phyloP scores from a whole-genome alignment of 495 filamentous ascomycete genomes.

The Aeminium ludgeri region DNA sequence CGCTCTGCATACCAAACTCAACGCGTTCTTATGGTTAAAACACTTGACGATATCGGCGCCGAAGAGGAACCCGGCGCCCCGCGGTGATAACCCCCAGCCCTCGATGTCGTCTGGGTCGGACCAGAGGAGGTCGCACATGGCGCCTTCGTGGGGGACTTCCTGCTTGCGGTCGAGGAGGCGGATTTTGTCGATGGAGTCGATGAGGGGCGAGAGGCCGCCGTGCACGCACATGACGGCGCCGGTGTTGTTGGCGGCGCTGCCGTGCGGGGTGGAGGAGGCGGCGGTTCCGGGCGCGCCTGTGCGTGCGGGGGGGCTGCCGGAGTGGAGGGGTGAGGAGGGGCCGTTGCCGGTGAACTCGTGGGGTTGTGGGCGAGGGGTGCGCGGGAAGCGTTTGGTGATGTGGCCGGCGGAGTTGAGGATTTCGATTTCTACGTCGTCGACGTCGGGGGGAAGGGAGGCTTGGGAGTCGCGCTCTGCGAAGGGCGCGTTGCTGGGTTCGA shows the following conservation, averaged over 20 bases:
- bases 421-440: slow-evolving; percentile 77
- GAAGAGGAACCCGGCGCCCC: slow-evolving; percentile 91
- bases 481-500: slow-evolving; percentile 36
- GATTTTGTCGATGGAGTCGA: slow-evolving; percentile 93
- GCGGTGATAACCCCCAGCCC: slow-evolving; percentile 88
- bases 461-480: slow-evolving; percentile 23
- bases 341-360: slow-evolving; percentile 31
- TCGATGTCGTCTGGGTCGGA: slow-evolving; percentile 97
- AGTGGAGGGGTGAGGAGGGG: slow-evolving; percentile 17
- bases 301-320: slow-evolving; percentile 15
- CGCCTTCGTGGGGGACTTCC: slow-evolving; percentile 94
- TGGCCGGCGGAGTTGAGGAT: slow-evolving; percentile 68
- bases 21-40: slow-evolving; percentile 86
- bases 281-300: slow-evolving; percentile 64
- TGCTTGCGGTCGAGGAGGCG: slow-evolving; percentile 89
- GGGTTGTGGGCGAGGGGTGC: slow-evolving; percentile 23
- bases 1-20: slow-evolving; percentile 79
- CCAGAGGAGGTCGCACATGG: slow-evolving; percentile 98
- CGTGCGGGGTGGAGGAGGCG: slow-evolving; percentile 39
- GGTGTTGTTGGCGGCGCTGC: slow-evolving; percentile 42
- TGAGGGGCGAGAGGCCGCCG: slow-evolving; percentile 76
- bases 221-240: slow-evolving; percentile 92
- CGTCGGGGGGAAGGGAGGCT: slow-evolving; percentile 26
- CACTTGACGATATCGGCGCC: slow-evolving; percentile 89
- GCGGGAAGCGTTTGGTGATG: slow-evolving; percentile 54